Base-by-base conservation (phyloP, 108 stramenopile species). In the Asterionellopsis glacialis region DNA sequence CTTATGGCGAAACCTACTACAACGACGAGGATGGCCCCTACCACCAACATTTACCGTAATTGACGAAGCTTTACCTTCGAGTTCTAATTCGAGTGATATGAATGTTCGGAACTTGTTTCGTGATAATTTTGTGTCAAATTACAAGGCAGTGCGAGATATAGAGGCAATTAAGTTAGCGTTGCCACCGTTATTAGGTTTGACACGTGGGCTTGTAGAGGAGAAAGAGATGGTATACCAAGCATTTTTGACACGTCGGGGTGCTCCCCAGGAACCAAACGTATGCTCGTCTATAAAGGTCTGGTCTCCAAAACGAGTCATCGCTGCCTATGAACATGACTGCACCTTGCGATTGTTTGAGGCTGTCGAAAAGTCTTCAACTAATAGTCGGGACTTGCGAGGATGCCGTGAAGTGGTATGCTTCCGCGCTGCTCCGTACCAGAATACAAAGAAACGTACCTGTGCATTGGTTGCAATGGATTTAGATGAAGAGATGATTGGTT, bases 321-420 rank as follows among this genome's bases (percentile, higher is more conserved):
- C 65, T 9, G 70, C 67, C 11, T 70, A 76, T 54, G 21, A 43
- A 19, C 51, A 54, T 12, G 77, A 79, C 43, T 79, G 77, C 40
- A 65, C 75, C 0, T 24, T 83, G 10, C 70, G 72, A 22, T 58
- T 83, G 5, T 83, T 76, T 60, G 65, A 83, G 44, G 38, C 65
- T 14, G 40, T 56, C 13, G 56, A 42, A 16, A 57, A 57, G 56
- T 27, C 40, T 41, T 15, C 56, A 42, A 41, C 56, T 7, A 16
- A 21, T 7, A 48, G n/a, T n/a, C n/a, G n/a, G 19, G 21, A 21
- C 47, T 21, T 48, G 40, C 11, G 45, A 15, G 7, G 48, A 21
- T 79, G 77, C 53, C 67, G 67, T 25, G 70, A 72, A 42, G 9
- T 63, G 42, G 47, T 74, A 9, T 65, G 67, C n/a, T 58, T 64